Evolutionary conservation across 805 yeast species (phyloP).

Genomic region (Spathaspora passalidarum): DNA sequence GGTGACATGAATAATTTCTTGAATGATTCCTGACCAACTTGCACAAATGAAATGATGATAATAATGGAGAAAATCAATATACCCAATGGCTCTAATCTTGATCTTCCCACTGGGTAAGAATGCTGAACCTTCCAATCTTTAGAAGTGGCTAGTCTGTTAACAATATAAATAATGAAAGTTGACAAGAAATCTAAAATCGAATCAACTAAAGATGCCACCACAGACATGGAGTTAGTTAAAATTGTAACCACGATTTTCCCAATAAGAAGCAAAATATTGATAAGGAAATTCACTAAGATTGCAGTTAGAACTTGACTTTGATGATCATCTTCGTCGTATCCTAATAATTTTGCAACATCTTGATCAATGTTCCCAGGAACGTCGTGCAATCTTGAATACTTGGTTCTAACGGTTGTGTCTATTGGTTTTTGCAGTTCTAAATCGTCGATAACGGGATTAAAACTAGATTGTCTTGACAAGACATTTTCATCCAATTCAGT

Average conservation of each 20-base stretch:
- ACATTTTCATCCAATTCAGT: conserved; percentile 5
- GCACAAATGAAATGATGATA: conserved; percentile 67
- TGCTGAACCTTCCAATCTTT: conserved; percentile 45
- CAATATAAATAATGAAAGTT: conserved; percentile 65
- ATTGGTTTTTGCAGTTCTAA: conserved; percentile 7
- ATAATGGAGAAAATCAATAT: conserved; percentile 69
- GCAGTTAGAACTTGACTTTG: conserved; percentile 51
- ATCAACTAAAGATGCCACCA: conserved; percentile 76
- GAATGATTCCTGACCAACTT: conserved; percentile 65
- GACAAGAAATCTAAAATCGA: conserved; percentile 72
- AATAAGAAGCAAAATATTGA: conserved; percentile 55
- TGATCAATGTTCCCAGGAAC: conserved; percentile 61
- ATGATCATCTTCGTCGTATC: conserved; percentile 43
- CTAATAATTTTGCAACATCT: conserved; percentile 56
- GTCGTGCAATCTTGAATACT: conserved; percentile 31
- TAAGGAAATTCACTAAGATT: conserved; percentile 58
- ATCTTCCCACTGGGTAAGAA: conserved; percentile 66
- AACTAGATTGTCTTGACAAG: conserved; percentile 2
- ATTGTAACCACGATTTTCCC: conserved; percentile 61
- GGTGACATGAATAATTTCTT: conserved; percentile 39
- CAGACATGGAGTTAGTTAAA: conserved; percentile 69
- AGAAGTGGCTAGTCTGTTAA: conserved; percentile 50
- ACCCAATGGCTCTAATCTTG: conserved; percentile 75
- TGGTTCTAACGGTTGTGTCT: conserved; percentile 14
- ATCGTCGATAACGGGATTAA: conserved; percentile 3